Evolutionary conservation across 192 early-diverging fungal species (phyloP).

Genomic region (Coemansia sp.): DNA sequence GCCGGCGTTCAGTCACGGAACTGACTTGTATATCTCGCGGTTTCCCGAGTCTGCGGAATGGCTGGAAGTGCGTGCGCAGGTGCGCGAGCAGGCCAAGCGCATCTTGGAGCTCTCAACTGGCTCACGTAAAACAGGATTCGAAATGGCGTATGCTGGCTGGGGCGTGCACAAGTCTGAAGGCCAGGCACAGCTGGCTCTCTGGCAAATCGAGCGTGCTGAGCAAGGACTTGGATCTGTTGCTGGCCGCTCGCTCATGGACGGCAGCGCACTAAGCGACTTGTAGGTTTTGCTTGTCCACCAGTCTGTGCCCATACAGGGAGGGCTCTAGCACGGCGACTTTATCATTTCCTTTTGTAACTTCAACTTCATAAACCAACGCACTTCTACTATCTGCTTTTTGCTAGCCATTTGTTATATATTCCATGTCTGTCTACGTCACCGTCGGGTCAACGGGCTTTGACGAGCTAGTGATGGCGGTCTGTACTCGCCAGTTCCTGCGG

Average conservation of each 20-base stretch:
- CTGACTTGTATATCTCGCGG: conserved; percentile 42
- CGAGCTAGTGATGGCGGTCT: conserved; percentile 61
- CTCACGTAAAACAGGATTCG: conserved; percentile 39
- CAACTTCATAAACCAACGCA: not conserved
- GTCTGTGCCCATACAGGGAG: not conserved
- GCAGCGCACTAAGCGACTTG: conserved; percentile 19
- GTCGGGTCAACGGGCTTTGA: conserved; percentile 95
- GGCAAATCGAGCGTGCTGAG: conserved; percentile 56
- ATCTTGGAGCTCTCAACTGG: conserved; percentile 30
- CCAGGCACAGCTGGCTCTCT: conserved; percentile 41
- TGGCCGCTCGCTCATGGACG: conserved; percentile 24
- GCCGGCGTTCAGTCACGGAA: conserved; percentile 24
- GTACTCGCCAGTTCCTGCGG: conserved; percentile 55
- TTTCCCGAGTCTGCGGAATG: conserved; percentile 31
- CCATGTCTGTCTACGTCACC: conserved; percentile 60
- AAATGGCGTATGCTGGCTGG: conserved; percentile 38
- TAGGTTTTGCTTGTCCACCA: not conserved
- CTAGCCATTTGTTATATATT: not conserved
- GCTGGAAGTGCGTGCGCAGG: conserved; percentile 35
- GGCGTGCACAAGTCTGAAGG: conserved; percentile 40
- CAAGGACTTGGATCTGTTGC: conserved; percentile 31
- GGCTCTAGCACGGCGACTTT: not conserved
- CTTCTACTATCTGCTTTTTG: not conserved
- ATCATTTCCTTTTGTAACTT: not conserved
- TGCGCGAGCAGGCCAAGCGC: conserved; percentile 38